These are phyloP conservation scores for Coemansia sp. DNA, from an alignment of 192 early-diverging fungal species.

Conservation along the genomic window DNA sequence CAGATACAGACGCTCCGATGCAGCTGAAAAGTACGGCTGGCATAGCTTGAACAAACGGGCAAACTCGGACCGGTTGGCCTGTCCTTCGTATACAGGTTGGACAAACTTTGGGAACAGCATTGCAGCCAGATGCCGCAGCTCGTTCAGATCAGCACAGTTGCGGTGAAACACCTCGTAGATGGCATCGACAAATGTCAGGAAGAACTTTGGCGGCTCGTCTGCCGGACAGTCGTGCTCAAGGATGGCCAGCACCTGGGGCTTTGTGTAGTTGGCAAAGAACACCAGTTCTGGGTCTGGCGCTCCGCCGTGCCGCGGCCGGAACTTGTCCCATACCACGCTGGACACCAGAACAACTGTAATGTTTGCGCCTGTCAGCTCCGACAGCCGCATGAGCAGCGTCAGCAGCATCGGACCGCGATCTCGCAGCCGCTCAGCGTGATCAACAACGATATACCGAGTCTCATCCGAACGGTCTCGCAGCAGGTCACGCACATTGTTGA, in stretches of 20 bases:
- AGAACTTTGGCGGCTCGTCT: constrained; percentile 66
- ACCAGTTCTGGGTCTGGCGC: constrained; percentile 64
- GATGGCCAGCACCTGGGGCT: constrained; percentile 69
- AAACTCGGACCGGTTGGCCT: constrained; percentile 65
- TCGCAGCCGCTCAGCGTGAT: constrained; percentile 78
- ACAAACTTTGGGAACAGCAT: constrained; percentile 86
- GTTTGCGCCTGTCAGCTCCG: constrained; percentile 60
- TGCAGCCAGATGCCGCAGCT: constrained; percentile 78
- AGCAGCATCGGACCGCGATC: constrained; percentile 68
- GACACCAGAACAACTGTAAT: constrained; percentile 74
- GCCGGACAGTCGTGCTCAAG: constrained; percentile 65
- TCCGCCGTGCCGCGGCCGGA: constrained; percentile 67
- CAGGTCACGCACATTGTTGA: constrained; percentile 35
- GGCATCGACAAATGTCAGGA: constrained; percentile 72
- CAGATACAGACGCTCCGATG: constrained; percentile 82
- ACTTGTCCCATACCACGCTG: constrained; percentile 74
- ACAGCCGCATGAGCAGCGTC: constrained; percentile 67
- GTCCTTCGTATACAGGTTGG: constrained; percentile 76
- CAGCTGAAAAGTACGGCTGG: constrained; percentile 79
- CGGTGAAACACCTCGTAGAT: constrained; percentile 79
- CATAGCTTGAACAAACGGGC: constrained; percentile 73
- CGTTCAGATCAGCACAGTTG: constrained; percentile 81
- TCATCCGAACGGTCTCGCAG: constrained; percentile 12
- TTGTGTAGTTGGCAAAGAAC: constrained; percentile 75
- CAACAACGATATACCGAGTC: constrained; percentile 62